Base-by-base conservation (phyloP, 345 rosid species). In the Zanthoxylum bungeanum region DNA sequence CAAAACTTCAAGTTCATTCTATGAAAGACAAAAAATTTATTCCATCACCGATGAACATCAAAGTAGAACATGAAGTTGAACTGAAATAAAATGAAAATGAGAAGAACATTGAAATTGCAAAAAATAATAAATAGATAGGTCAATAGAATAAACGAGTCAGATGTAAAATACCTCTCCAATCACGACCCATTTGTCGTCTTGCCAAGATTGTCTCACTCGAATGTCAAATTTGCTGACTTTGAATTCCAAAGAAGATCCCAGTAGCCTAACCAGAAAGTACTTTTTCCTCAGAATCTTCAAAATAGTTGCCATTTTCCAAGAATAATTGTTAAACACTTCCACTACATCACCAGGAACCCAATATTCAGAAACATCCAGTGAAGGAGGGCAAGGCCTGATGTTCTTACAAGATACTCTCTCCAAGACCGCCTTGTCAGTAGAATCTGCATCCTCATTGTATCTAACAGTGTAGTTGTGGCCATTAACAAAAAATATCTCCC, bases 291-390 rank as follows among this genome's bases (percentile, higher is more conserved):
- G 78, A 70, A 85, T 78, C 73, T 80, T 80, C 3, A 78, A 82
- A 47, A 92, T 79, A 9, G 80, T 87, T 24, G 89, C 98, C 86
- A 86, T 85, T 81, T 85, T 92, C 98, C 98, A 92, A n/a, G 86
- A 85, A 73, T 79, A 79, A 70, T 70, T 73, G 42, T 86, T 73
- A 60, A 81, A 83, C 67, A 90, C 91, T 87, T 92, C 98, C 2
- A 92, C 82, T 37, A 90, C 85, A 81, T 92, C 92, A 70, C 94
- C 94, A 51, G 85, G 83, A 73, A 66, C 60, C 93, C 91, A 90
- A 71, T 74, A 74, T 52, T 78, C 81, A 5, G 73, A 65, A 60
- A 76, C 81, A 33, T 71, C 79, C 30, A 55, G 58, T 30, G 57
- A 58, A 33, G 78, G 95, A 50, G 89, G 86, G 69, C 79, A 76